Evolutionary conservation across 2,329 filamentous ascomycete genomes (phyloP), one percentile per base, ranked within the genome.

Genomic region (Pseudophaeomoniella oleicola): DNA sequence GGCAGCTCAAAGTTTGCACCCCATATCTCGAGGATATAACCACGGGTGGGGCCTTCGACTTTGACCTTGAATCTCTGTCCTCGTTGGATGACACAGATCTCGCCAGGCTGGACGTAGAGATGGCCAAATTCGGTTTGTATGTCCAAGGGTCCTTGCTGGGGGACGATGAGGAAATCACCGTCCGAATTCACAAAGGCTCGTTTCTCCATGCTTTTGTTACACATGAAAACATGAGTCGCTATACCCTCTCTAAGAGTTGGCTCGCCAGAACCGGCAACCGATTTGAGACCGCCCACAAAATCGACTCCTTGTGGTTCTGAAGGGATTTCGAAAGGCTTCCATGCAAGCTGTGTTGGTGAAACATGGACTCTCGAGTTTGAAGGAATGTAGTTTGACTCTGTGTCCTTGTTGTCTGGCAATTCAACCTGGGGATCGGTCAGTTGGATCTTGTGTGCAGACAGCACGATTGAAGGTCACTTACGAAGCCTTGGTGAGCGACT

Each of bases 181-280:
- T 88, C 82, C 0, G 84, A 79, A 3, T 80, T 87, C 65, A 88
- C 92, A 55, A 87, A 92, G 0, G 83, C 83, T 35, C 78, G 67
- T 29, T 72, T 71, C n/a, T 67, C 60, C 86, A 94, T 93, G 51
- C 78, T 75, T 53, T 72, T 78, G 14, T 81, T 82, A 0, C 80
- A 82, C 1, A 81, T 78, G 51, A 83, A 93, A 39, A 90, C 73
- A 55, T 81, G 78, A 41, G 90, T 85, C 15, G 81, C 85, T 30
- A 92, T 49, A 0, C 86, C 86, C 13, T 72, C 66, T 59, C 93
- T 93, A 55, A 80, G 69, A 0, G 78, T 79, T 0, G 83, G 77
- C 47, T 90, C 81, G 12, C 86, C 86, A 0, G 83, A 75, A 3
- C 83, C 83, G 2, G 81, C 83, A 9, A 93, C 67, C 14, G 87